Conservation (phyloP, 2,329 filamentous ascomycete genomes). For the Graphiopsis chlorocephala region DNA sequence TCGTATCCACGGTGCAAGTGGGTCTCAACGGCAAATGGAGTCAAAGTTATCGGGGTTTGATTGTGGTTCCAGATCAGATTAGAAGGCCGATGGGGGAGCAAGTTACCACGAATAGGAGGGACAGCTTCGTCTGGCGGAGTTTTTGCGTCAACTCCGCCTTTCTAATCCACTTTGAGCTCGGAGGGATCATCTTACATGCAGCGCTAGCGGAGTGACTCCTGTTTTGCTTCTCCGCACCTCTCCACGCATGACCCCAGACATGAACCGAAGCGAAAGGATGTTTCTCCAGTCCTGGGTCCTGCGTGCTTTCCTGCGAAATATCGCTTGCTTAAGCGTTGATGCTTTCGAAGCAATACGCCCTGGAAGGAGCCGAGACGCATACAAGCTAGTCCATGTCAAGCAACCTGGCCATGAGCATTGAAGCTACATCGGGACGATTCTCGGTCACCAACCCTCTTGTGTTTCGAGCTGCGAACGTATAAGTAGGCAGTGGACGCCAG, state of each 20-base stretch:
- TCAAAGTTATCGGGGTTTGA: background rate
- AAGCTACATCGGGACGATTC: background rate
- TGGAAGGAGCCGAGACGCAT: background rate
- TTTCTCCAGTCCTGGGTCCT: background rate
- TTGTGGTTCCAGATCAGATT: background rate
- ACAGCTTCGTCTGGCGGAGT: background rate
- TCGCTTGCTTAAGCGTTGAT: background rate
- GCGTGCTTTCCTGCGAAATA: background rate
- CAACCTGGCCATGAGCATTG: background rate
- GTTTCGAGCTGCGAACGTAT: background rate
- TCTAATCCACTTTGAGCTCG: background rate
- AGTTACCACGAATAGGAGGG: background rate
- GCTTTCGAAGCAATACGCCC: background rate
- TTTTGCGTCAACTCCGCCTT: background rate
- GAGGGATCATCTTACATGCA: background rate
- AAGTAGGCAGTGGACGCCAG: background rate
- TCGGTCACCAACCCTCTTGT: background rate
- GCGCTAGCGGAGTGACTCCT: conserved; percentile 10
- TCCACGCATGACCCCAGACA: background rate
- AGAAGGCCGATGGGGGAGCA: background rate
- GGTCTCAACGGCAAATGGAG: background rate
- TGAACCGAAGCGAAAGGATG: background rate
- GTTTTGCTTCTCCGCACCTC: background rate
- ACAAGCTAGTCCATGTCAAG: background rate
- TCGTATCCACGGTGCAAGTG: background rate